Base-by-base conservation (phyloP, 2,329 filamentous ascomycete genomes). In the Calonectria pseudoturangicola region DNA sequence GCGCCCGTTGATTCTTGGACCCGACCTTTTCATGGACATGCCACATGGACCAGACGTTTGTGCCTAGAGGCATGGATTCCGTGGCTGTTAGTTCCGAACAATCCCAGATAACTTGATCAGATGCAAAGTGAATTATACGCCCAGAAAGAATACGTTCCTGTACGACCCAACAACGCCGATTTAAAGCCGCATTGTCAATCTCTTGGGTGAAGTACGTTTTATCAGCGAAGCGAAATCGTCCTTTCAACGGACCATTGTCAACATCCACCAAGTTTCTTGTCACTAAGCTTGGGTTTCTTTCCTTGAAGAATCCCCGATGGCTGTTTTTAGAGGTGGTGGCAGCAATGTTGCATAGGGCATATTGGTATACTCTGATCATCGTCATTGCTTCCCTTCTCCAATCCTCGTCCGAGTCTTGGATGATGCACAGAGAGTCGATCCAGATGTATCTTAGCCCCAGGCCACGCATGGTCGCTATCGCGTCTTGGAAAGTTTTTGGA, bases 361-460 rank as follows among this genome's bases (percentile, higher is more conserved):
- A 16, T 10, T 68, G 36, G 60, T 75, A 75, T 0, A 74, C 67
- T 1, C 66, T 48, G 2, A 58, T 41, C 74, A 74, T 74, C 2
- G 41, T 66, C 7, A n/a, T 16, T 4, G 74, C 66, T 58, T 75
- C 74, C 4, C 30, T 48, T 13, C 71, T 33, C 74, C 74, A 75
- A 33, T 75, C 72, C 10, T 67, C n/a, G 5, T 51, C 48, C 1
- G 67, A 73, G 5, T 74, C 54, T 33, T 75, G 74, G n/a, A 75
- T 67, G 16, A 75, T 75, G 21, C 74, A 74, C 2, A 74, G 13
- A 4, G 69, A 74, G 5, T 74, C 74, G n/a, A 75, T 73, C 68
- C 73, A 73, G 6, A 75, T 47, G 5, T 73, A 73, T 13, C 15
- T 63, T 8, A 68, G 25, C 0, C 47, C 60, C 1, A 75, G 12